These are phyloP conservation scores for Samsoniella hepiali DNA, from an alignment of 2,329 filamentous ascomycete genomes.

Conservation along the genomic window DNA sequence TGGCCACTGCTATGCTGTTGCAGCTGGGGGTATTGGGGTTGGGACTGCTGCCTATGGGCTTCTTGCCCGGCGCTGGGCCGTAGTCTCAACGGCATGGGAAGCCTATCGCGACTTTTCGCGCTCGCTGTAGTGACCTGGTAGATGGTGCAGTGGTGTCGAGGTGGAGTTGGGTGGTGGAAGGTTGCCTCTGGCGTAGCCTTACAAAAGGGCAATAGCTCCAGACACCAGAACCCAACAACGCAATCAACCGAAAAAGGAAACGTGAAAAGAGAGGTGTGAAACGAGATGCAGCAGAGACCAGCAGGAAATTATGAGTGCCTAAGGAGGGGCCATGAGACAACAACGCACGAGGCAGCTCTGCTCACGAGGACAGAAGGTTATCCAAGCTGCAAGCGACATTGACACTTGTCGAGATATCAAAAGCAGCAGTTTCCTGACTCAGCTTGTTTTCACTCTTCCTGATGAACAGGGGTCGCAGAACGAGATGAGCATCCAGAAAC, in stretches of 20 bases:
- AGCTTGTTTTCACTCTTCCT: not conserved
- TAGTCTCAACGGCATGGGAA: constrained; percentile 1
- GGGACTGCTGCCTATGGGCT: not conserved
- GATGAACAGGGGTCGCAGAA: not conserved
- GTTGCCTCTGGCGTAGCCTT: not conserved
- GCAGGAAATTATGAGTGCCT: not conserved
- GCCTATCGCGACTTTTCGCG: not conserved
- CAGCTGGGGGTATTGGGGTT: not conserved
- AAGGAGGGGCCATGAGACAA: constrained; percentile 1
- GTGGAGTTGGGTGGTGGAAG: not conserved
- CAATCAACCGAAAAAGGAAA: not conserved
- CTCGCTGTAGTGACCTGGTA: not conserved
- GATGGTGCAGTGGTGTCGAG: not conserved
- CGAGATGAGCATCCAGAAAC: not conserved
- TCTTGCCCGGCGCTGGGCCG: not conserved
- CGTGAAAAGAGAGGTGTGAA: not conserved
- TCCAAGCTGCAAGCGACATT: not conserved
- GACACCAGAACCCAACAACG: not conserved
- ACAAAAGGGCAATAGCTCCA: not conserved
- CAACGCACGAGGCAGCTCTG: not conserved
- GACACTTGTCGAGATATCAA: constrained; percentile 6
- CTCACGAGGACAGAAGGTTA: not conserved
- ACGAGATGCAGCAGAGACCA: not conserved
- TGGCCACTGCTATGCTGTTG: not conserved
- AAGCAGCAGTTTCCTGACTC: not conserved